phyloP scores from a whole-genome alignment of 106 monocot genomes.

The Dendrobium huoshanense region DNA sequence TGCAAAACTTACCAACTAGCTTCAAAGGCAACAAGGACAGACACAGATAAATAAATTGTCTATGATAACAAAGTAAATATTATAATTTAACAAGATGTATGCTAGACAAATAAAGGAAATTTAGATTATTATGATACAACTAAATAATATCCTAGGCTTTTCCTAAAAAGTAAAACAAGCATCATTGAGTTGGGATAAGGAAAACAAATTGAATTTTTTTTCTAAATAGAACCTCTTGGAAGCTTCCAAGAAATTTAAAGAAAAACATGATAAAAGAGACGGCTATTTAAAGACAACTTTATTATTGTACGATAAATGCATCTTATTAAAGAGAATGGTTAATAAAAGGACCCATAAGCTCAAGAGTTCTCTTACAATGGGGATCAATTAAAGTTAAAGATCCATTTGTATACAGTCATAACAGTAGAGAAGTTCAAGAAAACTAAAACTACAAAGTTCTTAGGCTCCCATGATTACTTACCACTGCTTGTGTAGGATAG shows the following conservation, averaged over 20 bases:
- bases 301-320: not conserved
- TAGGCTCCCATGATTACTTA: conserved; percentile 22
- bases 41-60: not conserved
- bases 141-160: not conserved
- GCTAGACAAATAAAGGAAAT: not conserved
- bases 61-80: not conserved
- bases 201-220: not conserved
- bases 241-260: not conserved
- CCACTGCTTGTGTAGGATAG: conserved; percentile 44
- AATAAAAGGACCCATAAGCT: not conserved
- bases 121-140: too few relatives aligned
- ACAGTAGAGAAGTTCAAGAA: not conserved
- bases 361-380: not conserved
- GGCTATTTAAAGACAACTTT: not conserved
- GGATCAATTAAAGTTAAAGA: not conserved
- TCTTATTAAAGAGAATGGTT: not conserved
- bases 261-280: not conserved
- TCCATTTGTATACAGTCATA: not conserved
- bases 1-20: not conserved
- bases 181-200: not conserved
- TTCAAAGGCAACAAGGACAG: not conserved
- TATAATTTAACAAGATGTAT: not conserved
- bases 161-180: not conserved
- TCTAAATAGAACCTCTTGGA: not conserved
- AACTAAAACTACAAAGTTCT: not conserved